Percentiles rank a stretch among this genome's conserved stretches.
These are phyloP conservation scores for Pichia sp. DNA, from an alignment of 1,139 yeast species.

Conservation along the genomic window DNA sequence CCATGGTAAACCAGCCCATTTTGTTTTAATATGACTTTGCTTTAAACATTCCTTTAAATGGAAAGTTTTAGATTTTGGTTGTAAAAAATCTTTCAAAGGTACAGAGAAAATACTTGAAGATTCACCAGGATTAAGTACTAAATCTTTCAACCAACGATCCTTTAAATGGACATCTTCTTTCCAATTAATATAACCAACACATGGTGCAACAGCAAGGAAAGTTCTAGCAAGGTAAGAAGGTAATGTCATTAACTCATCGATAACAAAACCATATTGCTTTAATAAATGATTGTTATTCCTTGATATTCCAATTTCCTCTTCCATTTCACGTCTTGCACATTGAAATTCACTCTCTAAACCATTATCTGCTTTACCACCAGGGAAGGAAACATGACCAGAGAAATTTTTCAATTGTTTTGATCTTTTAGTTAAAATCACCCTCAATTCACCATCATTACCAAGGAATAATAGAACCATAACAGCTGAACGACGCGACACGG, in stretches of 20 bases:
- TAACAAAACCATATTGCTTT: slow-evolving; percentile 41
- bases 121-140: slow-evolving; percentile 59
- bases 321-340: slow-evolving; percentile 74
- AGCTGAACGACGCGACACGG: slow-evolving; percentile 61
- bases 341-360: slow-evolving; percentile 60
- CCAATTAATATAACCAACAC: slow-evolving; percentile 58
- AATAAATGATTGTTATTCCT: slow-evolving; percentile 39
- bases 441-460: slow-evolving; percentile 63
- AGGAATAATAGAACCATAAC: slow-evolving; percentile 67
- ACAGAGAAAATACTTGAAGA: slow-evolving; percentile 61
- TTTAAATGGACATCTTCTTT: slow-evolving; percentile 22
- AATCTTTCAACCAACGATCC: slow-evolving; percentile 27
- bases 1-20: slow-evolving; percentile 73
- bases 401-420: slow-evolving; percentile 61
- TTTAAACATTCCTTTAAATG: slow-evolving; percentile 40
- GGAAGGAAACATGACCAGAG: slow-evolving; percentile 84
- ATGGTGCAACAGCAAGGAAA: slow-evolving; percentile 73
- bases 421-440: slow-evolving; percentile 72
- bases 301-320: slow-evolving; percentile 77
- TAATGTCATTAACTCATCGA: slow-evolving; percentile 51
- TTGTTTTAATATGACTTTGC: slow-evolving; percentile 34
- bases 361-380: slow-evolving; percentile 80
- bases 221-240: slow-evolving; percentile 79
- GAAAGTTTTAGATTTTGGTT: slow-evolving; percentile 33
- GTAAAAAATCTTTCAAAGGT: slow-evolving; percentile 53